Percentiles rank a stretch among this genome's conserved stretches.
Conservation (phyloP, 1,139 yeast species). For the Scheffersomyces segobiensis region DNA sequence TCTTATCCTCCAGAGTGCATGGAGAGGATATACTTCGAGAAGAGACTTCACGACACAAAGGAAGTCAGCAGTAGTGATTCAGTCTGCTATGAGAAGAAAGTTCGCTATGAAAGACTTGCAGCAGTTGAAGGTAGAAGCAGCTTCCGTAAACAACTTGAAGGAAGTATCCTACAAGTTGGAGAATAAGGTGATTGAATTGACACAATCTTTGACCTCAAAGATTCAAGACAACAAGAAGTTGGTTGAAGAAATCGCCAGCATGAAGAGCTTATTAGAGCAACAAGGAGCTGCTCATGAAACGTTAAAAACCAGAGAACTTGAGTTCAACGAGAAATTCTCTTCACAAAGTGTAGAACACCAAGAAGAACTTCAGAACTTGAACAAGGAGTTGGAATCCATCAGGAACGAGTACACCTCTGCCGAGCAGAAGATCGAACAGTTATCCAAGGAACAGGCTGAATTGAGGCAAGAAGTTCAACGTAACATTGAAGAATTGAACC, state of each 20-base stretch:
- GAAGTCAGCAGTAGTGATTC: constrained; percentile 67
- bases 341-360: constrained; percentile 49
- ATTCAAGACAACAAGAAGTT: constrained; percentile 79
- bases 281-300: constrained; percentile 59
- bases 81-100: constrained; percentile 75
- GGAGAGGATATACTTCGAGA: constrained; percentile 61
- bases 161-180: constrained; percentile 92
- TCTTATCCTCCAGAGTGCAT: constrained; percentile 63
- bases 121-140: constrained; percentile 76
- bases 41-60: constrained; percentile 38
- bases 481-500: constrained; percentile 61
- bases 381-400: constrained; percentile 56
- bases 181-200: constrained; percentile 92
- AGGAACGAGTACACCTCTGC: constrained; percentile 64
- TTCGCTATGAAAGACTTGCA: constrained; percentile 67
- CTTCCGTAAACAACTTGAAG: constrained; percentile 83
- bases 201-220: constrained; percentile 77
- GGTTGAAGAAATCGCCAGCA: constrained; percentile 57
- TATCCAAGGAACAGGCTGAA: constrained; percentile 64
- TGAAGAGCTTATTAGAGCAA: constrained; percentile 57
- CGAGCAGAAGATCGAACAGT: constrained; percentile 59
- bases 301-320: constrained; percentile 57
- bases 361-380: constrained; percentile 52
- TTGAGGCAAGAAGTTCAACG: constrained; percentile 64
- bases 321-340: constrained; percentile 49